Evolutionary conservation across 164 flowering plant species (phyloP).

Genomic region (Platanus orientalis): DNA sequence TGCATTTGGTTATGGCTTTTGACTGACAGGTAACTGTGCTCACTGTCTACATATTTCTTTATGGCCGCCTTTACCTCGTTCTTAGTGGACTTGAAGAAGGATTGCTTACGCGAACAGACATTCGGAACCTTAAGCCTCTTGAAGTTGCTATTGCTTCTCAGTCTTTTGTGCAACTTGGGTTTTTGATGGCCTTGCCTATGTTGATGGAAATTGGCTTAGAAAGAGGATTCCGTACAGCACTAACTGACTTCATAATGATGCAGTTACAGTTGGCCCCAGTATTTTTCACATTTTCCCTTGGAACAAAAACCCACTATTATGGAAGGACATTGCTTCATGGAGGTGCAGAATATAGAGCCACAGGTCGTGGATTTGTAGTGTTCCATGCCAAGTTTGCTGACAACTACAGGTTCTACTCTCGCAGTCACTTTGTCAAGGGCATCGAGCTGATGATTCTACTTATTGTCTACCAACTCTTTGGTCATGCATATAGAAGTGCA

Average conservation of each 20-base stretch:
- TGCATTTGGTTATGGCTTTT: slow-evolving; percentile 5
- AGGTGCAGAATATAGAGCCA: slow-evolving; percentile 87
- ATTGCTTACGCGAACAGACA: slow-evolving; percentile 39
- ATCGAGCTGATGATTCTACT: slow-evolving; percentile 88
- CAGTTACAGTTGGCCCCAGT: slow-evolving; percentile 93
- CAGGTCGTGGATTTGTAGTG: slow-evolving; percentile 47
- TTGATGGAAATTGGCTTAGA: slow-evolving; percentile 48
- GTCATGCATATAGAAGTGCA: slow-evolving; percentile 54
- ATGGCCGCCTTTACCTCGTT: slow-evolving; percentile 94
- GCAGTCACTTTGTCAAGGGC: slow-evolving; percentile 96
- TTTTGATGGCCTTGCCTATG: slow-evolving; percentile 94
- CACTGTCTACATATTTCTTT: slow-evolving; percentile 86
- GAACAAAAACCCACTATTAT: slow-evolving; percentile 72
- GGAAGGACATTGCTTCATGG: slow-evolving; percentile 97
- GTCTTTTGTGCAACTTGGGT: slow-evolving; percentile 89
- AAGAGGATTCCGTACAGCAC: slow-evolving; percentile 76
- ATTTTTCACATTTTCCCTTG: slow-evolving; percentile 44
- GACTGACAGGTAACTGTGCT: slow-evolving; percentile 75
- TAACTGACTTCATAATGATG: slow-evolving; percentile 90
- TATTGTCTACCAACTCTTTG: slow-evolving; percentile 77
- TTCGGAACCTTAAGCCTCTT: slow-evolving; percentile 67
- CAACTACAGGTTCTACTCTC: slow-evolving; percentile 28
- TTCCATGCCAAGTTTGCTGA: too few species aligned
- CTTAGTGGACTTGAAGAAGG: slow-evolving; percentile 93
- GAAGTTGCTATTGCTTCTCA: slow-evolving; percentile 97